These are phyloP conservation scores for Nigrograna mackinnonii DNA, from an alignment of 2,329 filamentous ascomycete genomes.

Conservation along the genomic window DNA sequence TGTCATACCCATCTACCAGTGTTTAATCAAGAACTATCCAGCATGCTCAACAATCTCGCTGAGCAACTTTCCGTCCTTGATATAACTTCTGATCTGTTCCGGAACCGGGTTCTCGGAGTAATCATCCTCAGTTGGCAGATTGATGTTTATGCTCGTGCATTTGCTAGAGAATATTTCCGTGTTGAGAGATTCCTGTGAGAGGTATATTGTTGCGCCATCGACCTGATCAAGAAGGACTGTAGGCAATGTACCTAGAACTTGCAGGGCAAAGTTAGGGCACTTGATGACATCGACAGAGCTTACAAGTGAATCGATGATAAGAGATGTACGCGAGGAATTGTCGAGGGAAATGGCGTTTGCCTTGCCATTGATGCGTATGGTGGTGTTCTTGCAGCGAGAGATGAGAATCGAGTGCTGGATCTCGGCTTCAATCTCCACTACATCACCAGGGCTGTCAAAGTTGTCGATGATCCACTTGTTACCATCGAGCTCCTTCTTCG, in stretches of 20 bases:
- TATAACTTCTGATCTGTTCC: conserved; percentile 83
- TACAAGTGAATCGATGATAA: conserved; percentile 87
- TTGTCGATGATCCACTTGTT: conserved; percentile 98
- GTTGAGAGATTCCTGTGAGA: conserved; percentile 75
- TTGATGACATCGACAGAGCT: conserved; percentile 95
- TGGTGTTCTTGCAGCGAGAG: conserved; percentile 87
- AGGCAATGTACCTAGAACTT: conserved; percentile 83
- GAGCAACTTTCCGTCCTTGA: conserved; percentile 75
- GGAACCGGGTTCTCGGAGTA: conserved; percentile 86
- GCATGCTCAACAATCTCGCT: conserved; percentile 96
- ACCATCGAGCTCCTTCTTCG: conserved; percentile 55
- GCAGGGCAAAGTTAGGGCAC: conserved; percentile 90
- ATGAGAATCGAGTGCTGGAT: conserved; percentile 91
- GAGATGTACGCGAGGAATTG: conserved; percentile 80
- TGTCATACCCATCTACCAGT: too few species aligned
- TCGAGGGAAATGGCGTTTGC: conserved; percentile 96
- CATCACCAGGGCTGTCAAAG: conserved; percentile 73
- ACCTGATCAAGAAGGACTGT: conserved; percentile 92
- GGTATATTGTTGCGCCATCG: conserved; percentile 85
- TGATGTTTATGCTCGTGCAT: conserved; percentile 83
- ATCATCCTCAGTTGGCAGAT: conserved; percentile 76
- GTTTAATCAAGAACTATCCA: too few species aligned
- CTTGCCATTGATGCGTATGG: conserved; percentile 87
- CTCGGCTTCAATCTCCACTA: conserved; percentile 79
- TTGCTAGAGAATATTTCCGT: conserved; percentile 92